phyloP scores from a whole-genome alignment of 192 early-diverging fungal species.

The Chytriomyces hyalinus region DNA sequence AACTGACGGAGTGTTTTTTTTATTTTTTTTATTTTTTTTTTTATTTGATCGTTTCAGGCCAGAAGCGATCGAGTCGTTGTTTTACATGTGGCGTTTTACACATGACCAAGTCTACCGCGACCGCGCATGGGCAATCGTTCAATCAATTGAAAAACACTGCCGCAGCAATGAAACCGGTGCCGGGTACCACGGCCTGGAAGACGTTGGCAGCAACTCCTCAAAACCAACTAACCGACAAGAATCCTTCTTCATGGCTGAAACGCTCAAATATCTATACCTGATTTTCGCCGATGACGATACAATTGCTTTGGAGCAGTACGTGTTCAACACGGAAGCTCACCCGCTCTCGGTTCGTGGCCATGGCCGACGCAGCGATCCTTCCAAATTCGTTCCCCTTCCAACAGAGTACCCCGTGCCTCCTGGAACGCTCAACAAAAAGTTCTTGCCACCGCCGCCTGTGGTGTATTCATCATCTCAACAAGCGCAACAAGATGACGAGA shows the following conservation, averaged over 20 bases:
- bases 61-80: slow-evolving; percentile 23
- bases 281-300: slow-evolving; percentile 73
- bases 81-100: slow-evolving; percentile 62
- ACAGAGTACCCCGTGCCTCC: neutral
- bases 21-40: neutral
- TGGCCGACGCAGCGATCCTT: slow-evolving; percentile 40
- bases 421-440: slow-evolving; percentile 1
- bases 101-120: slow-evolving; percentile 58
- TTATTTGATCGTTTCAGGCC: neutral
- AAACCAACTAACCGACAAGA: slow-evolving; percentile 43
- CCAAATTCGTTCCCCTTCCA: slow-evolving; percentile 19
- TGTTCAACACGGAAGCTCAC: slow-evolving; percentile 96
- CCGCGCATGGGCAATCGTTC: slow-evolving; percentile 46
- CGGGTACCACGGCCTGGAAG: slow-evolving; percentile 1
- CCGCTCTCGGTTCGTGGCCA: slow-evolving; percentile 61
- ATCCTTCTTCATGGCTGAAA: slow-evolving; percentile 90
- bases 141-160: slow-evolving; percentile 16
- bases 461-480: no score
- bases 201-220: neutral
- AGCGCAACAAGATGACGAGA: no score
- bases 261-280: slow-evolving; percentile 90
- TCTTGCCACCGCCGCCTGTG: no score
- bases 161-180: slow-evolving; percentile 7
- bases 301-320: slow-evolving; percentile 78
- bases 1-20: neutral